Conservation (phyloP, 352 stramenopile species). For the Thraustochytrium sp. region DNA sequence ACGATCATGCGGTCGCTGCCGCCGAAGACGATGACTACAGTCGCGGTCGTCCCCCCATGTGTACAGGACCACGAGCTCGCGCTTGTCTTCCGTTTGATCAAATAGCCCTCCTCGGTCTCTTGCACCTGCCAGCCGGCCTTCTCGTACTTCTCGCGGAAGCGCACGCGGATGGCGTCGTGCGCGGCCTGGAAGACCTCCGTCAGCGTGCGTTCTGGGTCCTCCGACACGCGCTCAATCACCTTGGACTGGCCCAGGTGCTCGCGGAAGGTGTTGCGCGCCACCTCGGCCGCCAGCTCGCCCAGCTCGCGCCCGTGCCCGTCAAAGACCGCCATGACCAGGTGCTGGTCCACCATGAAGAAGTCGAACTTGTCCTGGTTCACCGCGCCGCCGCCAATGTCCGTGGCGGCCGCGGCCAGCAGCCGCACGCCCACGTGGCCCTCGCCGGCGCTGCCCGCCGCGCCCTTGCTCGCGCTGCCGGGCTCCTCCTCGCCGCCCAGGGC, state of each 20-base stretch:
- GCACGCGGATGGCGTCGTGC: constrained; percentile 60
- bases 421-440: not conserved
- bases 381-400: constrained; percentile 39
- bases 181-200: constrained; percentile 58
- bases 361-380: constrained; percentile 82
- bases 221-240: constrained; percentile 59
- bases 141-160: constrained; percentile 62
- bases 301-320: constrained; percentile 73
- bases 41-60: constrained; percentile 77
- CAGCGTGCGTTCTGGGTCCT: constrained; percentile 58
- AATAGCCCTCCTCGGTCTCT: constrained; percentile 58
- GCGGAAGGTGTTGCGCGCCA: constrained; percentile 63
- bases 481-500: not conserved
- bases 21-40: constrained; percentile 67
- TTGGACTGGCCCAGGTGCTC: constrained; percentile 56
- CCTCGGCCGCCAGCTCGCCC: constrained; percentile 62
- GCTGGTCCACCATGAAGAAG: constrained; percentile 53
- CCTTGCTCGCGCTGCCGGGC: not conserved
- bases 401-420: constrained; percentile 6
- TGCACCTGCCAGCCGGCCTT: constrained; percentile 58
- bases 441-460: not conserved
- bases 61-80: constrained; percentile 57
- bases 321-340: constrained; percentile 66
- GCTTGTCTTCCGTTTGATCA: constrained; percentile 52
- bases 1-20: constrained; percentile 63